Evolutionary conservation across 1,284 basidiomycete genomes (phyloP), one percentile per base, ranked within the genome.

Genomic region (Mycosarcoma mackinlayi): DNA sequence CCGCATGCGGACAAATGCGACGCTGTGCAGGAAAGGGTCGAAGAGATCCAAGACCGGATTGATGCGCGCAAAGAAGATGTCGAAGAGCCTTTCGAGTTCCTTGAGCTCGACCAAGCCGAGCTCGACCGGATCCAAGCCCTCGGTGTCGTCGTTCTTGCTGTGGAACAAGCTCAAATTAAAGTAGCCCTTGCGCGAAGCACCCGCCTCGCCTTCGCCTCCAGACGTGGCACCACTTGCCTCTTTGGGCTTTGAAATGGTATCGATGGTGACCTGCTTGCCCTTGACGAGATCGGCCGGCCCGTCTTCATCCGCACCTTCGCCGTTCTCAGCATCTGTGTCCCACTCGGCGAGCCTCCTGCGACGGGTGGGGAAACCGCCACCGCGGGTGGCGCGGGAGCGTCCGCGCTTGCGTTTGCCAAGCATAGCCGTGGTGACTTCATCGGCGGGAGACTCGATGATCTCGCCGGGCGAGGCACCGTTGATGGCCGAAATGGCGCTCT

Each of bases 31-130:
- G 55, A 76, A 75, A 4, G 76, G 76, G 33, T 78, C 76, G 34
- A 78, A 71, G 37, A 78, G 64, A 24, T 73, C 70, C 33, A 77
- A 52, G 6, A 74, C 65, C 18, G 76, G 76, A 23, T 78, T 78
- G 66, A 78, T 75, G 39, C 66, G 61, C n/a, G 69, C 69, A 41
- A 76, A 75, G 54, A 78, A 78, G 38, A 72, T 65, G 60, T 78
- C 76, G 39, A 78, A 78, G 8, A 78, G 66, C 27, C 69, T 41
- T 37, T 74, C 71, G 27, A 78, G 50, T 47, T 78, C 76, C 25
- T 63, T 64, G 46, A 73, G 49, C 45, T 75, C 66, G 39, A 75
- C 59, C 25, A 75, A 38, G 14, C 68, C 67, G 23, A 66, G 57
- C 37, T 66, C 68, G 34, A 78, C 63, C 3, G 75, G 75, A 45